These are phyloP conservation scores for Bretschneidera sinensis DNA, from an alignment of 345 rosid species.

Conservation along the genomic window DNA sequence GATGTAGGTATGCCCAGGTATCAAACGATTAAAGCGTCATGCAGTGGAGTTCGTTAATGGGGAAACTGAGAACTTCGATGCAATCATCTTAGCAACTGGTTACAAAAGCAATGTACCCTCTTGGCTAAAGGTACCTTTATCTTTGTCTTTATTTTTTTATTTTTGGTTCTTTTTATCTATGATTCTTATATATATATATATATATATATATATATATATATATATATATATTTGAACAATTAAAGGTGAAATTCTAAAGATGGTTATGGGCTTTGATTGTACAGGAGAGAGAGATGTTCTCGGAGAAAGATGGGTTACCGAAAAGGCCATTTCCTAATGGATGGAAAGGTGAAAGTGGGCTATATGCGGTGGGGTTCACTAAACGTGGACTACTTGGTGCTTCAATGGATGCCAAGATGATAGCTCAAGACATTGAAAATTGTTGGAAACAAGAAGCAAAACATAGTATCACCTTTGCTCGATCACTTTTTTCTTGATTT, in stretches of 20 bases:
- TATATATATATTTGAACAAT: too few species aligned
- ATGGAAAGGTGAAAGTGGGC: slow-evolving; percentile 91
- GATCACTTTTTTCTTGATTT: slow-evolving; percentile 7
- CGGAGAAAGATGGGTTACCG: slow-evolving; percentile 75
- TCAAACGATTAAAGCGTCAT: slow-evolving; percentile 47
- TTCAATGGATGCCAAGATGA: slow-evolving; percentile 72
- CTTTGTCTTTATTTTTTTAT: neutral
- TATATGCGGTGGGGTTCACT: slow-evolving; percentile 92
- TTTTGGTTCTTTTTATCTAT: too few species aligned
- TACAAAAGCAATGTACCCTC: slow-evolving; percentile 87
- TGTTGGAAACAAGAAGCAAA: slow-evolving; percentile 37
- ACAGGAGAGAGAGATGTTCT: slow-evolving; percentile 77
- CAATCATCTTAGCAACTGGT: slow-evolving; percentile 87
- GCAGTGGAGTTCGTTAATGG: slow-evolving; percentile 68
- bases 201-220: too few species aligned
- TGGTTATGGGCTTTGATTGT: neutral
- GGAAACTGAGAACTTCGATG: slow-evolving; percentile 55
- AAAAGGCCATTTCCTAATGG: slow-evolving; percentile 68
- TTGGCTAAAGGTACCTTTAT: slow-evolving; percentile 80
- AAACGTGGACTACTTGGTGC: slow-evolving; percentile 79
- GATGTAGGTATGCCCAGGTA: slow-evolving; percentile 56
- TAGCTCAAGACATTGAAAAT: slow-evolving; percentile 63
- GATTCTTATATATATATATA: too few species aligned
- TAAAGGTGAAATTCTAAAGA: too few species aligned
- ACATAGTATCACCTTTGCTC: slow-evolving; percentile 22